phyloP scores from a whole-genome alignment of 176 grass and related monocot genomes.

The Oryza meridionalis region DNA sequence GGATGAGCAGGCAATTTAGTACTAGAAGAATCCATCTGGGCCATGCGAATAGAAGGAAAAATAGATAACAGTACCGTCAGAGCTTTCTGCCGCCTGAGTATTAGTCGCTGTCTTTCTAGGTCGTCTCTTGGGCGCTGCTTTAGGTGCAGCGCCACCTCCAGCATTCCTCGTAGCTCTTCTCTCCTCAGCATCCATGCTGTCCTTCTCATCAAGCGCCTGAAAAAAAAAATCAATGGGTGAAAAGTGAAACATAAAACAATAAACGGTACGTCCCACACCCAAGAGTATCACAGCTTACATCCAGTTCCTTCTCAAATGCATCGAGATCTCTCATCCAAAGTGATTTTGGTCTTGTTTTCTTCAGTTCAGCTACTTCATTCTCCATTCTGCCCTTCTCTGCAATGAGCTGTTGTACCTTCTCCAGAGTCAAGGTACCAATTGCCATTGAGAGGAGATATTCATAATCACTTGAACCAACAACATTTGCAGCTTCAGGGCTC shows the following conservation, averaged over 20 bases:
- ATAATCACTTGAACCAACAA: conserved; percentile 54
- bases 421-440: conserved; percentile 81
- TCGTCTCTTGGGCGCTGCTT: conserved; percentile 38
- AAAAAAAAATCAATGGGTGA: neutral
- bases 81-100: conserved; percentile 13
- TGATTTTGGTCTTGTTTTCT: conserved; percentile 40
- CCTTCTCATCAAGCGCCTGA: conserved; percentile 53
- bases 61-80: conserved; percentile 23
- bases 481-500: conserved; percentile 42
- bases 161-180: conserved; percentile 35
- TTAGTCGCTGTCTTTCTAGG: conserved; percentile 56
- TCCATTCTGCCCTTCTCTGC: conserved; percentile 55
- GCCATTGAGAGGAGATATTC: conserved; percentile 88
- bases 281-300: conserved; percentile 49
- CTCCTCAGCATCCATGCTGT: conserved; percentile 18
- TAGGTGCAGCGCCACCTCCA: neutral
- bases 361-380: conserved; percentile 53
- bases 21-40: neutral
- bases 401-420: conserved; percentile 65
- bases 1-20: neutral
- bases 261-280: neutral
- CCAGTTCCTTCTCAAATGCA: conserved; percentile 72
- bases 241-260: neutral
- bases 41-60: neutral
- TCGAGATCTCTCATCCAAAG: conserved; percentile 90